A percentile compares a stretch with the other conserved stretches of the same genome.
These are phyloP conservation scores for Porpolomopsis calyptriformis DNA, from an alignment of 768 basidiomycete species.

Conservation along the genomic window DNA sequence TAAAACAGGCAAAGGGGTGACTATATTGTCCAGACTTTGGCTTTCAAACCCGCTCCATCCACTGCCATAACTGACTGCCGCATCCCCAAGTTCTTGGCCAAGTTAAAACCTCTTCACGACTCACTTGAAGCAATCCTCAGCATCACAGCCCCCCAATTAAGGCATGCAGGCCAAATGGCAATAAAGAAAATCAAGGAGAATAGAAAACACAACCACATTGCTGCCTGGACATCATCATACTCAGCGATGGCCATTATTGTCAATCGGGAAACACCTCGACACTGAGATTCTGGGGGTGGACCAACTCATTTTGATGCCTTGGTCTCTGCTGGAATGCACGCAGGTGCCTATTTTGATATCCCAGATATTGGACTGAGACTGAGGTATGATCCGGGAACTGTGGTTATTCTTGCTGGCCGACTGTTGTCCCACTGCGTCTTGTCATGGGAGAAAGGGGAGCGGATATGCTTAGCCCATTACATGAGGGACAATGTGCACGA, in stretches of 20 bases:
- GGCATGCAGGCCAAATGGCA: background rate
- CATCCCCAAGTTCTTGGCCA: background rate
- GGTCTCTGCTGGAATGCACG: background rate
- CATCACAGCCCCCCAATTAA: background rate
- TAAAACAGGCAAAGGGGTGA: no score
- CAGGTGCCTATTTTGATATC: background rate
- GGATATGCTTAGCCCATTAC: constrained; percentile 1
- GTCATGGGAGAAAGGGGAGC: background rate
- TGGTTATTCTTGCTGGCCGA: background rate
- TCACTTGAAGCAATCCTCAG: background rate
- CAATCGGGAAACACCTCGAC: background rate
- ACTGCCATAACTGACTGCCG: background rate
- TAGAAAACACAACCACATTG: background rate
- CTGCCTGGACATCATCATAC: background rate
- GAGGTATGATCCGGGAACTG: background rate
- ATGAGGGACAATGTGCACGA: constrained; percentile 1
- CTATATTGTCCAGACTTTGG: no score
- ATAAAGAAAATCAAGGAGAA: background rate
- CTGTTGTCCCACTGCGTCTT: background rate
- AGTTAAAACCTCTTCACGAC: background rate
- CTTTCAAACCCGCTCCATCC: background rate
- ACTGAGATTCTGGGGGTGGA: background rate
- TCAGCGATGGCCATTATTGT: background rate
- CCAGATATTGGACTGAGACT: background rate
- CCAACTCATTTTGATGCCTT: background rate